Conservation (phyloP, 331 rosid genomes). For the Acacia concinna region DNA sequence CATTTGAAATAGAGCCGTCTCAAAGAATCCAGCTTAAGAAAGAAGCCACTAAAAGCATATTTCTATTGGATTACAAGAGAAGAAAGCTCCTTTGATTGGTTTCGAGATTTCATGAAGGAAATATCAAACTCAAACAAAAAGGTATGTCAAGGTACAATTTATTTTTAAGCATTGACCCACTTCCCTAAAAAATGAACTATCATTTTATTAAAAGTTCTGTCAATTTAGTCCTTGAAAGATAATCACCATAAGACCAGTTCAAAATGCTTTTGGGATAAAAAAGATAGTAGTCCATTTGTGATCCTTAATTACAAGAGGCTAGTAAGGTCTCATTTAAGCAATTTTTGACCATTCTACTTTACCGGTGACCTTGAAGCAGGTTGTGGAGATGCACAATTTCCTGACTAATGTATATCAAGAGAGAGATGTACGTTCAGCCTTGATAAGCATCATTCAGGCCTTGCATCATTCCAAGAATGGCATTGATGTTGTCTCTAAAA, state of each 20-base stretch:
- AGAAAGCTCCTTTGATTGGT: constrained; percentile 91
- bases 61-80: constrained; percentile 91
- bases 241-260: neutral
- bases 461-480: constrained; percentile 70
- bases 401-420: constrained; percentile 71
- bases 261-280: neutral
- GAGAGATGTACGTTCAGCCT: constrained; percentile 72
- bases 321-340: constrained; percentile 12
- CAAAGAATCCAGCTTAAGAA: constrained; percentile 47
- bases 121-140: constrained; percentile 53
- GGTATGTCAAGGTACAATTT: constrained; percentile 43
- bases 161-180: neutral
- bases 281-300: neutral
- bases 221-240: neutral
- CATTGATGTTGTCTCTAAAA: constrained; percentile 63
- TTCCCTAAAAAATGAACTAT: neutral
- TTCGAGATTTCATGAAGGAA: constrained; percentile 73
- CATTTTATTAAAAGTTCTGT: neutral
- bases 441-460: constrained; percentile 68
- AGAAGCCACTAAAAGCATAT: constrained; percentile 68
- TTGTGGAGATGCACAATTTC: constrained; percentile 80
- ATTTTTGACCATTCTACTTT: constrained; percentile 33
- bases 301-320: neutral
- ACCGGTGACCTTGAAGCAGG: constrained; percentile 42
- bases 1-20: constrained; percentile 55